Percentiles rank a stretch among this genome's conserved stretches.
Conservation (phyloP, 257 asterid genomes). For the Nicotiana knightiana region DNA sequence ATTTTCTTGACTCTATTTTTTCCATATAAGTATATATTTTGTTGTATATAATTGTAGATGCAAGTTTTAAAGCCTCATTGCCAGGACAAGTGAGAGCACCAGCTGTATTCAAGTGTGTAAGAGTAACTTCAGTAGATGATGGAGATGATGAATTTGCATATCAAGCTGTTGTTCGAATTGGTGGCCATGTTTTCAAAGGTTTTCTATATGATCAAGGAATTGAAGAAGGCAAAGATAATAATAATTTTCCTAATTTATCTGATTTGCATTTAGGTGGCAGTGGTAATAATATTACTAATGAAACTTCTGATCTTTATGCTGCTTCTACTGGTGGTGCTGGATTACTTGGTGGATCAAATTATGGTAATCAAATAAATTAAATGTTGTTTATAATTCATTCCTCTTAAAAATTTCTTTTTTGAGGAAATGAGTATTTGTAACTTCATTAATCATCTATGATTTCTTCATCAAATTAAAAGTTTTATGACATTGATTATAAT, state of each 20-base stretch:
- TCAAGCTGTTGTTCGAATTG: constrained; percentile 64
- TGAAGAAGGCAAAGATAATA: constrained; percentile 28
- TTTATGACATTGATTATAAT: not conserved
- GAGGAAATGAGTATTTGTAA: not conserved
- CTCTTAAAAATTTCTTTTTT: not conserved
- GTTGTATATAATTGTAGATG: constrained; percentile 23
- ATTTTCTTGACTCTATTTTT: not conserved
- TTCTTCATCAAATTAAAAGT: not conserved
- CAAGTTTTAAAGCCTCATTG: constrained; percentile 43
- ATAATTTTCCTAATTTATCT: constrained; percentile 41
- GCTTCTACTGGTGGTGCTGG: constrained; percentile 34
- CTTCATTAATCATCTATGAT: not conserved
- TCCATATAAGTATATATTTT: not conserved
- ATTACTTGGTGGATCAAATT: constrained; percentile 45
- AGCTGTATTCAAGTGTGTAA: constrained; percentile 68
- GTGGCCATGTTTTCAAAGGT: constrained; percentile 81
- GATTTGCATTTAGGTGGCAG: constrained; percentile 60
- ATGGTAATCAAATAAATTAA: constrained; percentile 37
- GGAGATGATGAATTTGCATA: constrained; percentile 78
- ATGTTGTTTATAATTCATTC: not conserved
- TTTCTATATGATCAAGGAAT: constrained; percentile 67
- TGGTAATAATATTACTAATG: constrained; percentile 4
- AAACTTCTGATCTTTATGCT: constrained; percentile 35
- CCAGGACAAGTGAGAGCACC: constrained; percentile 75
- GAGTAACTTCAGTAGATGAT: constrained; percentile 59